Conservation (phyloP, 108 stramenopile species). For the Skeletonema tropicum region DNA sequence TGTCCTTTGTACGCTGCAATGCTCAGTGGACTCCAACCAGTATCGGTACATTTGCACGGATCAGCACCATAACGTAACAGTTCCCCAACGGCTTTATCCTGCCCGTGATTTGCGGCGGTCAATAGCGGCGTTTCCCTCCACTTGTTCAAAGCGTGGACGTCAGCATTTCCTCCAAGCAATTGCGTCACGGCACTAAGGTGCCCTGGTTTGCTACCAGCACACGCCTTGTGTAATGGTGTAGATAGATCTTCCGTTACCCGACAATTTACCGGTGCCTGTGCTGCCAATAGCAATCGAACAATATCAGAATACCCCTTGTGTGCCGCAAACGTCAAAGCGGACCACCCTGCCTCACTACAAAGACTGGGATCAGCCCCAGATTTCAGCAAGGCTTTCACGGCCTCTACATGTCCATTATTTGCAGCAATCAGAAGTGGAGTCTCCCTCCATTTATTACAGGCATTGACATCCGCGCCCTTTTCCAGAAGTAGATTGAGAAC, state of each 20-base stretch:
- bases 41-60: constrained; percentile 90
- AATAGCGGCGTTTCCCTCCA: constrained; percentile 90
- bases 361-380: constrained; percentile 82
- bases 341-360: constrained; percentile 90
- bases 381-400: constrained; percentile 79
- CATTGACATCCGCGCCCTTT: constrained; percentile 86
- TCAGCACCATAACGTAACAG: constrained; percentile 82
- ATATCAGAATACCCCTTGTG: constrained; percentile 94
- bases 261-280: constrained; percentile 84
- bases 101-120: constrained; percentile 90
- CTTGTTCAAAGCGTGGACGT: constrained; percentile 91
- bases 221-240: constrained; percentile 90
- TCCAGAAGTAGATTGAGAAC: constrained; percentile 81
- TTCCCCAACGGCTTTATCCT: constrained; percentile 78
- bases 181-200: constrained; percentile 80
- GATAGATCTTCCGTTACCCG: constrained; percentile 85
- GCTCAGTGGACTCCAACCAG: constrained; percentile 90
- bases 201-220: constrained; percentile 85
- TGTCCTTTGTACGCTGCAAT: constrained; percentile 94
- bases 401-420: constrained; percentile 87
- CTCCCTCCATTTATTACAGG: constrained; percentile 91
- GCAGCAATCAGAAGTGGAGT: constrained; percentile 85
- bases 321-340: constrained; percentile 90
- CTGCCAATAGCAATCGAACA: constrained; percentile 68
- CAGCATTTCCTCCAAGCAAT: constrained; percentile 69